A percentile compares a stretch with the other conserved stretches of the same genome.
Evolutionary conservation across 305 asterid species (phyloP).

Genomic region (Rubia tinctorum): DNA sequence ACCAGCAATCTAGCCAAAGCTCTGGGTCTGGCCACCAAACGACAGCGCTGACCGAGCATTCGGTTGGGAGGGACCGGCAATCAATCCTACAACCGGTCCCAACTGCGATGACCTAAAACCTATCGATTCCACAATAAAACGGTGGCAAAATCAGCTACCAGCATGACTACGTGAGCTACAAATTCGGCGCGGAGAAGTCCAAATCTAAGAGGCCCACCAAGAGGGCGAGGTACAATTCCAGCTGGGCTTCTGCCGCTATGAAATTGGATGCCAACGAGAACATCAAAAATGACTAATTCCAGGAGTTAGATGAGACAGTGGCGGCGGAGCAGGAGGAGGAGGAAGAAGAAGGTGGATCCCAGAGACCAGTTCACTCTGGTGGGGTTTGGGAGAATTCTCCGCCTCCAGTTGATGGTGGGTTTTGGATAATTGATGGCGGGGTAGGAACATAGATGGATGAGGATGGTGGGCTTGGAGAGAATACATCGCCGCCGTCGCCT

Average conservation of each 20-base stretch:
- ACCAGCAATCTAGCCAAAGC: conserved; percentile 17
- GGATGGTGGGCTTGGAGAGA: too few relatives aligned
- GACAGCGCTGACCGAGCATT: conserved; percentile 98
- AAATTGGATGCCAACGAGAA: conserved; percentile 28
- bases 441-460: too few relatives aligned
- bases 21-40: conserved; percentile 60
- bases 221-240: conserved; percentile 74
- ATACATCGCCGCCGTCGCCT: too few relatives aligned
- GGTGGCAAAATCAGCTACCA: neutral
- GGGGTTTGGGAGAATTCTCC: too few relatives aligned
- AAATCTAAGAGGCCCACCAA: conserved; percentile 66
- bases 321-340: conserved; percentile 36
- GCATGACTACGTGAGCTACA: conserved; percentile 12
- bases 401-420: too few relatives aligned
- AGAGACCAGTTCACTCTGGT: conserved; percentile 62
- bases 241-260: conserved; percentile 46
- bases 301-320: conserved; percentile 41
- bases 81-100: conserved; percentile 50
- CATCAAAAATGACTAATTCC: conserved; percentile 33
- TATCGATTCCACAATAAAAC: conserved; percentile 75
- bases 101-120: conserved; percentile 52
- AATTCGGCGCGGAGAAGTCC: conserved; percentile 49
- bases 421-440: too few relatives aligned
- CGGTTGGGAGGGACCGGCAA: conserved; percentile 98
- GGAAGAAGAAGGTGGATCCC: conserved; percentile 49